These are phyloP conservation scores for Turnera subulata DNA, from an alignment of 345 rosid species.

Conservation along the genomic window DNA sequence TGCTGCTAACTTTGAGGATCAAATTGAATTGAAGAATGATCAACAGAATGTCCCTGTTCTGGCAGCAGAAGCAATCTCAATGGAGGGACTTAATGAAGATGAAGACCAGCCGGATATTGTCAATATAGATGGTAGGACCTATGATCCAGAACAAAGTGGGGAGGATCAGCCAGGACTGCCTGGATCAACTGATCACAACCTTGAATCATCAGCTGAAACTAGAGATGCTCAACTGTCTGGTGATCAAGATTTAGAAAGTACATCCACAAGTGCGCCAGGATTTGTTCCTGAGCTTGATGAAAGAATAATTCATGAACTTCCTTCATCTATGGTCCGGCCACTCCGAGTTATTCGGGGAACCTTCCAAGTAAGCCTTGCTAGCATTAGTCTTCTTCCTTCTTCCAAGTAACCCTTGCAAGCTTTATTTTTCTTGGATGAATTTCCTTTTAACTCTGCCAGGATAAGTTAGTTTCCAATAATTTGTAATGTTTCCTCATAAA, in stretches of 20 bases:
- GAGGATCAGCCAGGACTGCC: conserved; percentile 43
- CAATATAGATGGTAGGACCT: conserved; percentile 43
- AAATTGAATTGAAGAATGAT: conserved; percentile 36
- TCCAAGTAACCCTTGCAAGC: conserved; percentile 60
- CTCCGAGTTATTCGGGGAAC: conserved; percentile 81
- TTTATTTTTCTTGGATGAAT: neutral
- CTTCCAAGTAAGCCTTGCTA: conserved; percentile 66
- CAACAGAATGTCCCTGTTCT: conserved; percentile 62
- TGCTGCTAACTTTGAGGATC: conserved; percentile 85
- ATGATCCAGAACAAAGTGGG: conserved; percentile 36
- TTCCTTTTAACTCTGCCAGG: neutral
- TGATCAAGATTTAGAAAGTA: conserved; percentile 49
- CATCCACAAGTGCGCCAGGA: conserved; percentile 71
- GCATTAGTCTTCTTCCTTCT: conserved; percentile 9
- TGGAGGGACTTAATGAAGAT: conserved; percentile 67
- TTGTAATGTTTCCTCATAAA: neutral
- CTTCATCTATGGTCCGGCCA: conserved; percentile 94
- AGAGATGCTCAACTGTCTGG: conserved; percentile 43
- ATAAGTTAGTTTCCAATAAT: neutral
- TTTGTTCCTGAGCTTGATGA: conserved; percentile 86
- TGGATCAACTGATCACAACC: conserved; percentile 45
- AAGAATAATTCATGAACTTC: conserved; percentile 86
- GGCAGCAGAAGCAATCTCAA: conserved; percentile 79
- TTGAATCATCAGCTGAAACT: conserved; percentile 43
- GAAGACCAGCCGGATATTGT: conserved; percentile 72